Percentiles rank a stretch among this genome's conserved stretches.
phyloP scores from a whole-genome alignment of 2,329 filamentous ascomycete species.

The Cladosporium colombiae region DNA sequence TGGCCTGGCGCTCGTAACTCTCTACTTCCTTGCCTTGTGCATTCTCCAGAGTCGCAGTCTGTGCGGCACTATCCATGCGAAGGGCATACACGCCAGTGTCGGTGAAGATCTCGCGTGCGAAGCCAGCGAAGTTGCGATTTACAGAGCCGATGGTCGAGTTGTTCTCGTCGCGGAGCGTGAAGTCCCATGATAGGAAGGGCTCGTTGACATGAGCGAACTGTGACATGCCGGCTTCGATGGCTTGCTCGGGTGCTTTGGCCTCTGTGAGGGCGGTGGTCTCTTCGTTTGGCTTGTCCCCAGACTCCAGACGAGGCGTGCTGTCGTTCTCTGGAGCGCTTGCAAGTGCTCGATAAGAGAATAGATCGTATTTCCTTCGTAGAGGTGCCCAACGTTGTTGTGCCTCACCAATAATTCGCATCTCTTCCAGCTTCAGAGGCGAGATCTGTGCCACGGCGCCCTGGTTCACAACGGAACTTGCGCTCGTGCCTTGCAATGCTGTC shows the following conservation, averaged over 20 bases:
- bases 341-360: slow-evolving; percentile 59
- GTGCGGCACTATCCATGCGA: slow-evolving; percentile 62
- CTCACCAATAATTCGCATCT: slow-evolving; percentile 65
- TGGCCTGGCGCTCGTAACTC: slow-evolving; percentile 32
- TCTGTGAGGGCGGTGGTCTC: slow-evolving; percentile 52
- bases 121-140: slow-evolving; percentile 64
- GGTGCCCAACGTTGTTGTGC: slow-evolving; percentile 66
- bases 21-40: slow-evolving; percentile 31
- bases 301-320: slow-evolving; percentile 31
- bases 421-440: slow-evolving; percentile 53
- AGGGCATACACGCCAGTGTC: slow-evolving; percentile 66
- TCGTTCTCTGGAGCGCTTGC: slow-evolving; percentile 33
- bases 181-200: slow-evolving; percentile 66
- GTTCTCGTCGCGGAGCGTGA: slow-evolving; percentile 56
- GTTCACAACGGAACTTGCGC: slow-evolving; percentile 44
- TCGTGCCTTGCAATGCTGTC: slow-evolving; percentile 47
- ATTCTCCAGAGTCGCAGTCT: slow-evolving; percentile 35
- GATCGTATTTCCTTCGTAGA: slow-evolving; percentile 63
- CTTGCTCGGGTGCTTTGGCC: slow-evolving; percentile 43
- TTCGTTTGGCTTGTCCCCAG: slow-evolving; percentile 44
- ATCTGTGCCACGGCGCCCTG: slow-evolving; percentile 51
- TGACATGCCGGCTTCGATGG: slow-evolving; percentile 49
- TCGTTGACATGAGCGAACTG: slow-evolving; percentile 66
- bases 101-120: slow-evolving; percentile 65
- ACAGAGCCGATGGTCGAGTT: slow-evolving; percentile 59